phyloP scores from a whole-genome alignment of 257 asterid genomes.

The Solanum medicagineum region DNA sequence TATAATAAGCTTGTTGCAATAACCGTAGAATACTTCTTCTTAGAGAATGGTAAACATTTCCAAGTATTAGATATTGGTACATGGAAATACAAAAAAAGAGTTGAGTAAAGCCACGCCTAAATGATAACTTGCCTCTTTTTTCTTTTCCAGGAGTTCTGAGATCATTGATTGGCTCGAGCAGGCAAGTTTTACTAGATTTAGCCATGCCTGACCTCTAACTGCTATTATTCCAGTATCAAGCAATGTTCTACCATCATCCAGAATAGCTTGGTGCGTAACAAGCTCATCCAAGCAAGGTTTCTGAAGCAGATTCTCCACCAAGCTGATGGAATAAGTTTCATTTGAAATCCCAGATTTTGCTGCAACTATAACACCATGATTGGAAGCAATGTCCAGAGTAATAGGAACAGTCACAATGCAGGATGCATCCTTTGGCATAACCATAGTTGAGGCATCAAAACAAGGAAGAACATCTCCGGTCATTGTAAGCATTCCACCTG shows the following conservation, averaged over 20 bases:
- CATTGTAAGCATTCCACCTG: constrained; percentile 95
- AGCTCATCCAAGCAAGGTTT: constrained; percentile 77
- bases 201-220: constrained; percentile 88
- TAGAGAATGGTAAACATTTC: background rate
- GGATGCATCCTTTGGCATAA: constrained; percentile 77
- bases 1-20: background rate
- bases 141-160: constrained; percentile 57
- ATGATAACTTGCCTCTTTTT: constrained; percentile 56
- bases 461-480: constrained; percentile 99
- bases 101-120: background rate
- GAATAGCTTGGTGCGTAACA: constrained; percentile 55
- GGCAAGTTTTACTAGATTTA: constrained; percentile 64
- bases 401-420: constrained; percentile 85
- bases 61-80: background rate
- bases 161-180: constrained; percentile 63
- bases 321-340: constrained; percentile 27
- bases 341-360: constrained; percentile 29
- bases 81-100: background rate
- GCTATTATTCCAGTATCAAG: constrained; percentile 97
- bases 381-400: constrained; percentile 87
- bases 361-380: constrained; percentile 94
- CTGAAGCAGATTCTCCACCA: constrained; percentile 86
- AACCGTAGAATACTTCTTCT: background rate
- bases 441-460: constrained; percentile 86
- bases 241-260: constrained; percentile 84